Base-by-base conservation (phyloP, 169 alveolate genomes). In the Cryptosporidium tyzzeri region DNA sequence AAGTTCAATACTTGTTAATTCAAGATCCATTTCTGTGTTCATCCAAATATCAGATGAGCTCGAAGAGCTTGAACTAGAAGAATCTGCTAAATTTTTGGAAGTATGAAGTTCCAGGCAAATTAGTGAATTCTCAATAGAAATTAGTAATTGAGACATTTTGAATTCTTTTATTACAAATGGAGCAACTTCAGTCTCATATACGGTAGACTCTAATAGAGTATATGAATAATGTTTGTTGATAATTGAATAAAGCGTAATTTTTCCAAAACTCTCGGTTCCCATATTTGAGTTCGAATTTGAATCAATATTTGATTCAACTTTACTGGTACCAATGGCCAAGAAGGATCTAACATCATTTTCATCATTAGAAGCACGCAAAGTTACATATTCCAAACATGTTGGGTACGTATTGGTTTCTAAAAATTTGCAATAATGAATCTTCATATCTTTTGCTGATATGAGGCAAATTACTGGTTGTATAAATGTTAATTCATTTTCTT, bases 111-210 rank as follows among this genome's bases (percentile, higher is more conserved):
- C 89, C 18, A 62, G 18, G 55, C 69, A 62, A 8, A 80, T 48
- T 26, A 80, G 31, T 33, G 80, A 44, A 59, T 80, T 80, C 51
- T 80, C 89, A 16, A 80, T 70, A 8, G 89, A 37, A 80, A 80
- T 70, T 3, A 80, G 67, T 18, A 80, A 29, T 44, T 37, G 44
- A 8, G 69, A 41, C 67, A 26, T 41, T 62, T 39, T 59, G 29
- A 80, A 80, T 26, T 65, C 80, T 41, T 59, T 80, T 31, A 80
- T 44, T 44, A 65, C 89, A 41, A 62, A 80, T 26, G 89, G 89
- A 44, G 80, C 48, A 61, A 55, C 74, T 29, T 41, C 74, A 1
- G 89, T 65, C 31, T 80, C 68, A 62, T 44, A 62, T 26, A 39
- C 39, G 0, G 89, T 39, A 10, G 62, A 44, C 65, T 80, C 89